Percentiles rank a stretch among this genome's conserved stretches.
phyloP scores from a whole-genome alignment of 768 basidiomycete genomes.

The Naganishia vishniacii region DNA sequence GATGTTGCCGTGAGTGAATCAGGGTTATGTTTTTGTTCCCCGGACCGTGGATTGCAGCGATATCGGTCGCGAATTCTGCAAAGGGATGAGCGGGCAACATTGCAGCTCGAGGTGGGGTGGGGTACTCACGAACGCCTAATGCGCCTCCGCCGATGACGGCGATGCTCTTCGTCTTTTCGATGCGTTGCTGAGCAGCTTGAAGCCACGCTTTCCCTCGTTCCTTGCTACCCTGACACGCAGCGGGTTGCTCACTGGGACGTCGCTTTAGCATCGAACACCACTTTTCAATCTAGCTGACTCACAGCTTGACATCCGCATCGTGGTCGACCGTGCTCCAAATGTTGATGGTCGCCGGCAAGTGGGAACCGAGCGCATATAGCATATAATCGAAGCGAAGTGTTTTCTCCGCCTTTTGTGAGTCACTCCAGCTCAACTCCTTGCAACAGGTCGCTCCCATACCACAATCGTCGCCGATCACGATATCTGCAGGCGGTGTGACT shows the following conservation, averaged over 20 bases:
- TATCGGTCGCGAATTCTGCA: constrained; percentile 48
- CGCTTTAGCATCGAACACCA: no score
- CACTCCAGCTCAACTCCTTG: constrained; percentile 7
- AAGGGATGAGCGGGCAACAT: no score
- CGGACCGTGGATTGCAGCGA: constrained; percentile 42
- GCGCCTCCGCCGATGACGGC: constrained; percentile 51
- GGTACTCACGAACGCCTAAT: constrained; percentile 47
- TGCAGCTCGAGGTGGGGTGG: neutral
- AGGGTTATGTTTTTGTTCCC: constrained; percentile 48
- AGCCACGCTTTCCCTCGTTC: constrained; percentile 43
- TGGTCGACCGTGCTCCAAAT: constrained; percentile 34
- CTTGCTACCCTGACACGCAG: constrained; percentile 38
- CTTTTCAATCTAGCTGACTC: neutral
- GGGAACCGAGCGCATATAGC: constrained; percentile 46
- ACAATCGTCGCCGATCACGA: neutral
- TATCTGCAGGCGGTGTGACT: neutral
- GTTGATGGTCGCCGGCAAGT: constrained; percentile 45
- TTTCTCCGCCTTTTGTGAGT: constrained; percentile 4
- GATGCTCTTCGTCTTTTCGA: constrained; percentile 42
- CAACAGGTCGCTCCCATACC: constrained; percentile 6
- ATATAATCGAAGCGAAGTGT: constrained; percentile 36
- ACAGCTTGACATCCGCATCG: constrained; percentile 29
- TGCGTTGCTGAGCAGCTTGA: constrained; percentile 36
- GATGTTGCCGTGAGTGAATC: constrained; percentile 44
- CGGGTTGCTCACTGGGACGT: neutral